Conservation (phyloP, 768 basidiomycete genomes). For the Tylopilus felleus region DNA sequence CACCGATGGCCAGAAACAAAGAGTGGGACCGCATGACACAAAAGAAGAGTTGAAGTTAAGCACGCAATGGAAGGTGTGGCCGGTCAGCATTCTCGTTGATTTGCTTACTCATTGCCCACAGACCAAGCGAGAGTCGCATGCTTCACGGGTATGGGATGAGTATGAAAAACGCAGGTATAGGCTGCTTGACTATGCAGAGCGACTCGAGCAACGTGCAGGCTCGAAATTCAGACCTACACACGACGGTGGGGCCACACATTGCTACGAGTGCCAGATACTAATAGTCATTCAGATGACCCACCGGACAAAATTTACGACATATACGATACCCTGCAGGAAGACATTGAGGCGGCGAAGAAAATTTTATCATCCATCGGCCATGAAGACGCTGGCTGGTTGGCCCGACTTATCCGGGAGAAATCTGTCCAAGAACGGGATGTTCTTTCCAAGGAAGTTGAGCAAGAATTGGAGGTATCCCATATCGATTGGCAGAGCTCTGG, state of each 20-base stretch:
- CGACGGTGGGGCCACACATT: constrained; percentile 35
- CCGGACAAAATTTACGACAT: constrained; percentile 52
- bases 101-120: constrained; percentile 26
- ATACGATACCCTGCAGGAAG: constrained; percentile 61
- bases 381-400: constrained; percentile 62
- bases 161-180: constrained; percentile 52
- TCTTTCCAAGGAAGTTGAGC: constrained; percentile 59
- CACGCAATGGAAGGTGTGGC: constrained; percentile 69
- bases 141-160: constrained; percentile 52
- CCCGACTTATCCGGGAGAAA: constrained; percentile 47
- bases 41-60: constrained; percentile 61
- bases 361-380: constrained; percentile 41
- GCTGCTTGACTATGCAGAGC: constrained; percentile 62
- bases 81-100: neutral
- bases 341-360: constrained; percentile 41
- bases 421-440: constrained; percentile 48
- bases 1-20: constrained; percentile 44
- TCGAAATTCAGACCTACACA: constrained; percentile 37
- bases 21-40: constrained; percentile 64
- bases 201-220: constrained; percentile 57
- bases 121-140: constrained; percentile 58
- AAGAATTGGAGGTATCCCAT: constrained; percentile 63
- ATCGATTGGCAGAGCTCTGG: neutral
- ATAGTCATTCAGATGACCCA: constrained; percentile 18
- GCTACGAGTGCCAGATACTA: neutral